Base-by-base conservation (phyloP, 495 filamentous ascomycete species). In the Neurospora sp. region DNA sequence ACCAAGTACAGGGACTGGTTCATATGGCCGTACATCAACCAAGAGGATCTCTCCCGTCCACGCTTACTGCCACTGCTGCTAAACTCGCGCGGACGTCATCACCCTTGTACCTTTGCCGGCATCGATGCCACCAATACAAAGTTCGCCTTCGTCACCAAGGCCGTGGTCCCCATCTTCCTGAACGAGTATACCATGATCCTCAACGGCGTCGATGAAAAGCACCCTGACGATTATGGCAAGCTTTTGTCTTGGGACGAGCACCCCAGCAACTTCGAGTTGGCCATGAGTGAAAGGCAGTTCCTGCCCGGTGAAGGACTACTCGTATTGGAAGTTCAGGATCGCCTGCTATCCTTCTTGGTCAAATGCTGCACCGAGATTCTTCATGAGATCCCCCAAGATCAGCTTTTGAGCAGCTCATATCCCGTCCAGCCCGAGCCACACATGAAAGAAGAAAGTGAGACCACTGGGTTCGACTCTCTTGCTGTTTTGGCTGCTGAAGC, bases 11-110 rank as follows among this genome's bases (percentile, higher is more conserved):
- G 72, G 40, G 37, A 75, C 48, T 3, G 45, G 7, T 88, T 80
- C 42, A 70, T 87, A 41, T 88, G 84, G 81, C 89, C 88, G 0
- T 81, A 84, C 69, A 85, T 90, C 77, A 91, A 91, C 73, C 81
- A 85, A 39, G 87, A 90, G 72, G 88, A 90, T 76, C 77, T 90
- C 6, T 69, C 69, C 12, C 79, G 83, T 22, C 78, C 82, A 0
- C 84, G 81, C 61, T 71, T 78, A 1, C 70, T 90, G 9, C 78
- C 82, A 0, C 75, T 89, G 22, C 78, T 90, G 5, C 74, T 91
- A 2, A 84, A 87, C 40, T 69, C 85, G 0, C 79, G 88, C 3
- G 84, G 78, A 16, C 83, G 86, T 4, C 71, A 87, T 74, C 74
- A 68, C 45, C 87, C 88, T 0, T 77, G 77, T 42, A 41, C 70